These are phyloP conservation scores for Bremia lactucae DNA, from an alignment of 352 stramenopile species.

Conservation along the genomic window DNA sequence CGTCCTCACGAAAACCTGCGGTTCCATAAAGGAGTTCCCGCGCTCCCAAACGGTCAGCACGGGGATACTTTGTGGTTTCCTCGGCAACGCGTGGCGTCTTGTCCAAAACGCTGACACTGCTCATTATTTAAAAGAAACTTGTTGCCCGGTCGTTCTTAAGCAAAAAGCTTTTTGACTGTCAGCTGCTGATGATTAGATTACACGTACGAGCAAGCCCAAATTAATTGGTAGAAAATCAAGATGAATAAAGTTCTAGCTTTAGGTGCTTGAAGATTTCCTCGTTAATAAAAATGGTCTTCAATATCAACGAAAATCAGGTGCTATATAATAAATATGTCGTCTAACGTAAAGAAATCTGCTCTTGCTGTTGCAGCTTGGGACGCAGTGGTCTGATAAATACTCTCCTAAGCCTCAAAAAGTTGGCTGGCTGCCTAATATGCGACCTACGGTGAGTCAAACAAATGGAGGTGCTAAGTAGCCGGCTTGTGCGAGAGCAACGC, in stretches of 20 bases:
- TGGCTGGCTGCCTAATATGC: conserved; percentile 13
- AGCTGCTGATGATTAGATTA: no score
- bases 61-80: conserved; percentile 62
- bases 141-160: conserved; percentile 2
- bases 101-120: conserved; percentile 47
- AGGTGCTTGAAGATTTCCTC: no score
- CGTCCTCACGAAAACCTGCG: conserved; percentile 91
- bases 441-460: no score
- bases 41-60: conserved; percentile 26
- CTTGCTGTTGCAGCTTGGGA: background rate
- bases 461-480: conserved; percentile 14
- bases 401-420: conserved; percentile 20
- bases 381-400: conserved; percentile 30
- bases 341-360: background rate
- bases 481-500: conserved; percentile 6
- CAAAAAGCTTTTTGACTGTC: no score
- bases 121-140: no score
- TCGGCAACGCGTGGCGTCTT: conserved; percentile 75
- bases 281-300: no score
- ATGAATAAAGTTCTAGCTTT: background rate
- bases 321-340: no score
- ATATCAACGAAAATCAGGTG: no score
- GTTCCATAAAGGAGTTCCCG: conserved; percentile 86
- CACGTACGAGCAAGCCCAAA: background rate
- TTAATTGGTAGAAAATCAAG: background rate